Conservation (phyloP, 2,329 filamentous ascomycete genomes). For the Achaetomium macrosporum region DNA sequence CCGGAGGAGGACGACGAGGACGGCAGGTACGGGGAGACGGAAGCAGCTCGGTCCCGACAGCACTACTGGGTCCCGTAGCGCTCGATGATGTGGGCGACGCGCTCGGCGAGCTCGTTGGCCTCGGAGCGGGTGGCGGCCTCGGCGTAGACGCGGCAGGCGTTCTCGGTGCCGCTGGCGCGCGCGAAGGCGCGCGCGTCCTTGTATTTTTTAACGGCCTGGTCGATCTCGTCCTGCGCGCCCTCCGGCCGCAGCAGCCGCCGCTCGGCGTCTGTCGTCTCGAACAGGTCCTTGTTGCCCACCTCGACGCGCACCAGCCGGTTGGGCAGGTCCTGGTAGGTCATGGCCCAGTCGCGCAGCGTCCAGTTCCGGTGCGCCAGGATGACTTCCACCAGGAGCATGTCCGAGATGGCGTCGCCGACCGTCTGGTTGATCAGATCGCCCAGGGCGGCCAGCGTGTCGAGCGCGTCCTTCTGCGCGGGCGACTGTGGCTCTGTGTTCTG, state of each 20-base stretch:
- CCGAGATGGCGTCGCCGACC: conserved; percentile 90
- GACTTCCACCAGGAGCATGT: conserved; percentile 92
- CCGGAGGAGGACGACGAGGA: not conserved
- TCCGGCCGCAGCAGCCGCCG: conserved; percentile 73
- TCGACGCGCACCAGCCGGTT: conserved; percentile 93
- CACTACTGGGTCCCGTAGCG: conserved; percentile 39
- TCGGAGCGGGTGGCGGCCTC: conserved; percentile 86
- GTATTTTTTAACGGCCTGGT: conserved; percentile 83
- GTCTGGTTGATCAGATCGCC: conserved; percentile 96
- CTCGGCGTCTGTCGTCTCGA: conserved; percentile 89
- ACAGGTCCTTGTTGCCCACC: conserved; percentile 80
- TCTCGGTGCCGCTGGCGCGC: conserved; percentile 89
- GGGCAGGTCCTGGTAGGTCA: conserved; percentile 87
- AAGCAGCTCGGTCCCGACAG: not conserved
- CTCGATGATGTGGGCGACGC: conserved; percentile 71
- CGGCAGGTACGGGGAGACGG: not conserved
- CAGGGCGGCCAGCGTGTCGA: conserved; percentile 77
- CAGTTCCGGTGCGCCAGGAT: conserved; percentile 94
- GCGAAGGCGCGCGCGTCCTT: conserved; percentile 86
- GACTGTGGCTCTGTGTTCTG: conserved; percentile 76
- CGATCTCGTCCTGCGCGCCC: conserved; percentile 79
- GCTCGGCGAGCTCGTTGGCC: conserved; percentile 82
- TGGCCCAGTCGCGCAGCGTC: conserved; percentile 84
- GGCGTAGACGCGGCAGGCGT: conserved; percentile 91
- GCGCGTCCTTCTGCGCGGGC: conserved; percentile 82